A percentile compares a stretch with the other conserved stretches of the same genome.
These are phyloP conservation scores for Plasmopara muralis DNA, from an alignment of 352 stramenopile genomes.

Conservation along the genomic window DNA sequence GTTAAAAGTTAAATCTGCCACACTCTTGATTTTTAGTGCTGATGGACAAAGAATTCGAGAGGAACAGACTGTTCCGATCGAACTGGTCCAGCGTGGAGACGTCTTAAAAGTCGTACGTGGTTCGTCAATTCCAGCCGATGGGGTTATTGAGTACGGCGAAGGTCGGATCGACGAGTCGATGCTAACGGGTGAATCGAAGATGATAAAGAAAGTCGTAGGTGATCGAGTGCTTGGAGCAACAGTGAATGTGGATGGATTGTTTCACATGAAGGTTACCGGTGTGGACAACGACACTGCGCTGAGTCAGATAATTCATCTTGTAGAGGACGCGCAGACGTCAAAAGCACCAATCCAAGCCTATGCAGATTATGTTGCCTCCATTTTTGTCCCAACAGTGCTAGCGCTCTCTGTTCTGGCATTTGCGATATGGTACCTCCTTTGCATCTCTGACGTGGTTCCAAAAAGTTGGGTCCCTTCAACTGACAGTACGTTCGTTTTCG, in stretches of 20 bases:
- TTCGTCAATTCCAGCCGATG: constrained; percentile 89
- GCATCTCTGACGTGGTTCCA: constrained; percentile 49
- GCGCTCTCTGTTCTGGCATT: constrained; percentile 92
- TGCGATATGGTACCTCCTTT: constrained; percentile 90
- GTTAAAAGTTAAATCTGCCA: constrained; percentile 93
- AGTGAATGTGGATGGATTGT: constrained; percentile 87
- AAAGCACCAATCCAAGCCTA: constrained; percentile 98
- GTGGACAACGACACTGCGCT: constrained; percentile 92
- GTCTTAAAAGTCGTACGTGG: constrained; percentile 92
- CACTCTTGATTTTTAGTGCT: constrained; percentile 79
- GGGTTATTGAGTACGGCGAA: constrained; percentile 88
- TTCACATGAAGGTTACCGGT: constrained; percentile 91
- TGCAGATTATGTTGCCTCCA: constrained; percentile 92
- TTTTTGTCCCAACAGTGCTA: constrained; percentile 96
- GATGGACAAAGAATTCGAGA: constrained; percentile 50
- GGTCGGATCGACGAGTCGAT: constrained; percentile 91
- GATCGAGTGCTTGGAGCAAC: constrained; percentile 88
- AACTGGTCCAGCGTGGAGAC: constrained; percentile 89
- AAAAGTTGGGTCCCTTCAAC: constrained; percentile 57
- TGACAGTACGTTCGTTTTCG: constrained; percentile 87
- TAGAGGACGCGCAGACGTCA: constrained; percentile 96
- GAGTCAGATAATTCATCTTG: constrained; percentile 97
- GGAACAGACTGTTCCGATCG: constrained; percentile 76
- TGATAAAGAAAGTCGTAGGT: constrained; percentile 86
- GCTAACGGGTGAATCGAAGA: constrained; percentile 93